These are phyloP conservation scores for Claviceps quebecensis DNA, from an alignment of 2,329 filamentous ascomycete genomes.

Conservation along the genomic window DNA sequence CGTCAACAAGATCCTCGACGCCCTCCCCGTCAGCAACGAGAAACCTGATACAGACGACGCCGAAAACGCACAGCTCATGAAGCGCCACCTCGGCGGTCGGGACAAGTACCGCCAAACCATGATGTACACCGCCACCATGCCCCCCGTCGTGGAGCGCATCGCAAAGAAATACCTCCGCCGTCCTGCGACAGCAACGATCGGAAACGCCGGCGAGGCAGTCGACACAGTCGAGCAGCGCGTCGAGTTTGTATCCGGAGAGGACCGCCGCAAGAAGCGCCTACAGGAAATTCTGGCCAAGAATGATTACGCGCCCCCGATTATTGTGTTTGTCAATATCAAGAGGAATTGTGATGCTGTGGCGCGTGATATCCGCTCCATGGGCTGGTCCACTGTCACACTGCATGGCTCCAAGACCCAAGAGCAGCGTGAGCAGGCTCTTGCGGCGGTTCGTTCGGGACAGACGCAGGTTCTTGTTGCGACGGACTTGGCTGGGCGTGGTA, in stretches of 20 bases:
- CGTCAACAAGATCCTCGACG: conserved; percentile 93
- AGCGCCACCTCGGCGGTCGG: conserved; percentile 56
- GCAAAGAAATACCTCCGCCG: conserved; percentile 92
- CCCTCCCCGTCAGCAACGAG: conserved; percentile 80
- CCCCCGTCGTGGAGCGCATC: conserved; percentile 78
- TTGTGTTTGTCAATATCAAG: conserved; percentile 99
- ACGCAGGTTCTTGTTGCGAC: conserved; percentile 89
- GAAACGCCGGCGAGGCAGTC: conserved; percentile 87
- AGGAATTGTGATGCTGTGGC: conserved; percentile 94
- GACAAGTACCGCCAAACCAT: conserved; percentile 91
- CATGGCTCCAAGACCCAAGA: conserved; percentile 97
- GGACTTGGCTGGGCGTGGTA: conserved; percentile 90
- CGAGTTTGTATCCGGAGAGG: conserved; percentile 79
- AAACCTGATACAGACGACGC: conserved; percentile 91
- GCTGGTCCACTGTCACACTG: conserved; percentile 76
- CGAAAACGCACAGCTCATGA: conserved; percentile 78
- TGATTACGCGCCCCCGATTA: conserved; percentile 79
- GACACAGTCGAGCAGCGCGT: conserved; percentile 97
- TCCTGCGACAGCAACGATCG: conserved; percentile 87
- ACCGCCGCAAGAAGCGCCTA: conserved; percentile 94
- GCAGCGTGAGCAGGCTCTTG: conserved; percentile 85
- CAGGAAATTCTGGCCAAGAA: conserved; percentile 71
- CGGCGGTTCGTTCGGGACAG: conserved; percentile 64
- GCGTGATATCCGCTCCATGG: conserved; percentile 86
- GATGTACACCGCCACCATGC: conserved; percentile 99